Base-by-base conservation (phyloP, 179 eudicot species). In the Vitellaria paradoxa region DNA sequence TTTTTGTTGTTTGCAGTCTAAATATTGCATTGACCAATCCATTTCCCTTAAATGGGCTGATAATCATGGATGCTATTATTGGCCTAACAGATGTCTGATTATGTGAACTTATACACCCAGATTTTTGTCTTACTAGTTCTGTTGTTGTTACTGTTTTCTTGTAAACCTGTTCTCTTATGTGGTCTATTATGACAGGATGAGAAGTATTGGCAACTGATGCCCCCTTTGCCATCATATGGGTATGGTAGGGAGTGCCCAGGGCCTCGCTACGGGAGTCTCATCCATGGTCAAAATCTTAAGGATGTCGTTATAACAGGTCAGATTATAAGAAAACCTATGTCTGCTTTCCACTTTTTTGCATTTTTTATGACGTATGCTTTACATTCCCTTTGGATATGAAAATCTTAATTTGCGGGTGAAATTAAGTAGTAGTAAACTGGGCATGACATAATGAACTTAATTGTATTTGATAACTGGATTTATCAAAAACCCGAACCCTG, bases 271-370 rank as follows among this genome's bases (percentile, higher is more conserved):
- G 97, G 98, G 71, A 93, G 98, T 81, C 83, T 93, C 73, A 92
- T 93, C 74, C 98, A 93, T 86, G 98, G 98, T 77, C 98, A 93
- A 74, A 88, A 93, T 86, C 91, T 93, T 76, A 86, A 85, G 85
- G 98, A 93, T 81, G 92, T 95, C 50, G 97, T 93, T 68, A 93
- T 95, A 78, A 93, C 97, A 71, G 99, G 99, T 95, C 40, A 82
- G 87, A 77, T 70, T 68, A n/a, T n/a, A 37, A 20, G 24, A 67
- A n/a, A 26, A 17, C 18, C 24, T 18, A 30, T 2, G 8, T 63
- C 40, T 23, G 5, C 15, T 61, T n/a, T 64, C 49, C 59, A 49
- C 70, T 49, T 24, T 24, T 52, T 52, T 14, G 15, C 56, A 9
- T 52, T 52, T 69, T 49, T 74, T 30, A 42, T 61, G 59, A 14